Base-by-base conservation (phyloP, 2,329 filamentous ascomycete species). In the Orbilia blumenaviensis region DNA sequence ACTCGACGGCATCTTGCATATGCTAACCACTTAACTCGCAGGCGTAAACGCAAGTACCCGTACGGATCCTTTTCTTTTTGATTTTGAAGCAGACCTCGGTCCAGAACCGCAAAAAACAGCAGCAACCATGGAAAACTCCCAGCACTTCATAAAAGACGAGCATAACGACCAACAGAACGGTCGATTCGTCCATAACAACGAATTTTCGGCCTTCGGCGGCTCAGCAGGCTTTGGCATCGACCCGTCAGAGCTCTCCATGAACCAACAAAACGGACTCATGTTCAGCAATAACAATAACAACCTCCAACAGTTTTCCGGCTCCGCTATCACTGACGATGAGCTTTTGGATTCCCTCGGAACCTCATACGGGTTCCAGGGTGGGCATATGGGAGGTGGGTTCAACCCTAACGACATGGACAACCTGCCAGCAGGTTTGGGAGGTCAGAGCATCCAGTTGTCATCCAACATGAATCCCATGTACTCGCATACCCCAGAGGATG, bases 401-500 rank as follows among this genome's bases (percentile, higher is more conserved):
- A 77, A 72, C 54, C 21, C 66, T 3, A 62, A 61, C 54, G 68
- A 77, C 18, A 44, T 72, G 48, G 61, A 75, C 16, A 71, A 76
- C 38, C 25, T 66, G 23, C 62, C 64, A 27, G 50, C 68, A 16
- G 16, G 41, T n/a, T 14, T 74, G 46, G 60, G 64, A 50, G 64
- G 34, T 27, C 64, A 73, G 27, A 71, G 32, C 38, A 67, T 71
- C 10, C 64, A 68, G 21, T 29, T 64, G 8, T 18, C 42, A 25
- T 58, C 50, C 62, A 75, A 69, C 82, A 83, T 81, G 48, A 69
- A 67, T 41, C 58, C 61, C 23, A 89, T 92, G 77, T 98, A 91
- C 83, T 97, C 94, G 18, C 92, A 92, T 82, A 97, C 94, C 1
- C 94, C 94, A 2, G 94, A 98, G 77, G 93, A 93, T 62, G 91